Conservation (phyloP, 371 early-diverging fungal species). For the Mortierella sp. region DNA sequence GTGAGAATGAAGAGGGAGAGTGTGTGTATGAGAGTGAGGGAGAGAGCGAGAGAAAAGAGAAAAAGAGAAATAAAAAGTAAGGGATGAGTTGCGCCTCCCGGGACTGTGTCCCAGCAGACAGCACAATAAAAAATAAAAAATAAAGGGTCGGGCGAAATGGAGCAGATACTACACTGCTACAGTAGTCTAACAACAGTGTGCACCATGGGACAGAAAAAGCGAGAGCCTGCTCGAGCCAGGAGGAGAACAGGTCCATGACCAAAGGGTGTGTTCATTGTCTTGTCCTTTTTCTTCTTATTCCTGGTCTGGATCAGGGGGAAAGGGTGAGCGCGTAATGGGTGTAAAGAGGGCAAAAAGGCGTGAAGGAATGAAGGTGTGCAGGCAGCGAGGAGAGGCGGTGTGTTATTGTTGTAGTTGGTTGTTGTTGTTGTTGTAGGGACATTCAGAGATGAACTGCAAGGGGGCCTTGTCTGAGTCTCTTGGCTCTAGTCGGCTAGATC, state of each 20-base stretch:
- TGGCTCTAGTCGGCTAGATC: slow-evolving; percentile 12
- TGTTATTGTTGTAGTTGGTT: neutral
- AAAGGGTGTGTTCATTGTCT: neutral
- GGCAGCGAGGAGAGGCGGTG: neutral
- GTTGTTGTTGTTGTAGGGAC: neutral
- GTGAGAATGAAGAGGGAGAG: neutral
- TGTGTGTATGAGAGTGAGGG: neutral
- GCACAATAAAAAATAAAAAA: neutral
- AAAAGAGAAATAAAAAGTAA: neutral
- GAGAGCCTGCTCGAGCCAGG: slow-evolving; percentile 9
- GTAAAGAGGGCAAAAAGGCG: neutral
- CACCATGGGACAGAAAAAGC: neutral
- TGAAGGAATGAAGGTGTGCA: neutral
- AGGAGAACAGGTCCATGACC: neutral
- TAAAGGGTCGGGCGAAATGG: slow-evolving; percentile 9
- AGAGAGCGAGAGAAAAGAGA: neutral
- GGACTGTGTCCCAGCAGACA: neutral
- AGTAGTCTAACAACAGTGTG: neutral
- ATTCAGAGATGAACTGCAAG: slow-evolving; percentile 19
- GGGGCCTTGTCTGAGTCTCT: neutral
- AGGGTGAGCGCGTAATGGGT: neutral
- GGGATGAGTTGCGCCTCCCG: slow-evolving; percentile 6
- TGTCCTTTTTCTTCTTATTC: neutral
- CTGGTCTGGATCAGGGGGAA: neutral
- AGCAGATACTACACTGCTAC: neutral